Evolutionary conservation across 306 rosid genomes (phyloP).

Genomic region (Prinsepia uniflora): DNA sequence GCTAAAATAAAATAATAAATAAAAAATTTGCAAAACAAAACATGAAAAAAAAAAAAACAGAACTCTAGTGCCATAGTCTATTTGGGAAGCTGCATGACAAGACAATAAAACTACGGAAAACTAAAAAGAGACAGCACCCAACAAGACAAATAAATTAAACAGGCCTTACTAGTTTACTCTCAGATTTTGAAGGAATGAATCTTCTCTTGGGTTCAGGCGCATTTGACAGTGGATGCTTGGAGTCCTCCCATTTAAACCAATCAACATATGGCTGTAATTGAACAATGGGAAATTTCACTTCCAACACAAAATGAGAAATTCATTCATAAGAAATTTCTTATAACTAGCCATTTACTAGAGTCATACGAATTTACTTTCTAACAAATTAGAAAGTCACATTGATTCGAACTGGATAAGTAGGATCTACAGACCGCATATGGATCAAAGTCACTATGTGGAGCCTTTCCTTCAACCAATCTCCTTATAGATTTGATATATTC

Average conservation of each 20-base stretch:
- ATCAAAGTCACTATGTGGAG: slow-evolving; percentile 81
- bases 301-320: slow-evolving; percentile 8
- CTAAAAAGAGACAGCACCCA: not conserved
- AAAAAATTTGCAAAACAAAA: not conserved
- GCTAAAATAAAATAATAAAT: not conserved
- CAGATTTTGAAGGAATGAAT: slow-evolving; percentile 93
- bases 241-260: slow-evolving; percentile 90
- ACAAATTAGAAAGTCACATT: not conserved
- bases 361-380: not conserved
- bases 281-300: slow-evolving; percentile 15
- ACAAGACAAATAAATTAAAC: slow-evolving; percentile 2
- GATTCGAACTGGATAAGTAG: slow-evolving; percentile 11
- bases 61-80: not conserved
- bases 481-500: slow-evolving; percentile 59
- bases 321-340: slow-evolving; percentile 4
- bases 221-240: slow-evolving; percentile 79
- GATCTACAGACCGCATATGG: slow-evolving; percentile 60
- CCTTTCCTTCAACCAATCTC: slow-evolving; percentile 59
- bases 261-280: slow-evolving; percentile 66
- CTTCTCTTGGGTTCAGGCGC: slow-evolving; percentile 98
- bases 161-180: slow-evolving; percentile 60
- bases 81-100: not conserved
- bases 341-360: not conserved
- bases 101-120: not conserved
- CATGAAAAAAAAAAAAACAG: not conserved